These are phyloP conservation scores for Gaeumannomyces tritici DNA, from an alignment of 2,329 filamentous ascomycete species.

Conservation along the genomic window DNA sequence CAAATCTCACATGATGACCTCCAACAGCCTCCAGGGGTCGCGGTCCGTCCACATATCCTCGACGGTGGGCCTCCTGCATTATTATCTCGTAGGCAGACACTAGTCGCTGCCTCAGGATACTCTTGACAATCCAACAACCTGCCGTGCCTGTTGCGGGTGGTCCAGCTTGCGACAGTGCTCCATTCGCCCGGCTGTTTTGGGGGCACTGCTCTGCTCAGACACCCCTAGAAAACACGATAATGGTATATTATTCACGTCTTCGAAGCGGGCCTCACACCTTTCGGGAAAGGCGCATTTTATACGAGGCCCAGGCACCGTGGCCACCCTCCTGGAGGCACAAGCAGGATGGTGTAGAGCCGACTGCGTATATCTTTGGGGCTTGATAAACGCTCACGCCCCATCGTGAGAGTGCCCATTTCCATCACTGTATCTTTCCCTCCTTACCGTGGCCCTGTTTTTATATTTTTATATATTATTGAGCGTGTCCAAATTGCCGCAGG, in stretches of 20 bases:
- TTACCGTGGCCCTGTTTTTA: too few relatives aligned
- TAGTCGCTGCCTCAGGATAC: not conserved
- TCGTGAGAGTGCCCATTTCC: not conserved
- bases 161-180: not conserved
- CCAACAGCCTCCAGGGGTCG: not conserved
- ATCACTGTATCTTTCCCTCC: not conserved
- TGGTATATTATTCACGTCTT: not conserved
- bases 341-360: not conserved
- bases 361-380: too few relatives aligned
- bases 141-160: not conserved
- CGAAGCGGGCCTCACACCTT: not conserved
- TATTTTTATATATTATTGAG: not conserved
- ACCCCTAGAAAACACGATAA: not conserved
- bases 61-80: not conserved
- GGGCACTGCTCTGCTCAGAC: too few relatives aligned
- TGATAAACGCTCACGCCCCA: not conserved
- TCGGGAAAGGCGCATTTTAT: not conserved
- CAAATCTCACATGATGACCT: too few relatives aligned
- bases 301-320: not conserved
- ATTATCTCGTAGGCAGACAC: not conserved
- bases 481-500: not conserved
- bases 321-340: too few relatives aligned
- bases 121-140: not conserved
- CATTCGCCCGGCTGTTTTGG: not conserved
- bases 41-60: not conserved